Evolutionary conservation across 78 protist genomes (phyloP), one percentile per base, ranked within the genome.

Genomic region (Diacronema lutheri): DNA sequence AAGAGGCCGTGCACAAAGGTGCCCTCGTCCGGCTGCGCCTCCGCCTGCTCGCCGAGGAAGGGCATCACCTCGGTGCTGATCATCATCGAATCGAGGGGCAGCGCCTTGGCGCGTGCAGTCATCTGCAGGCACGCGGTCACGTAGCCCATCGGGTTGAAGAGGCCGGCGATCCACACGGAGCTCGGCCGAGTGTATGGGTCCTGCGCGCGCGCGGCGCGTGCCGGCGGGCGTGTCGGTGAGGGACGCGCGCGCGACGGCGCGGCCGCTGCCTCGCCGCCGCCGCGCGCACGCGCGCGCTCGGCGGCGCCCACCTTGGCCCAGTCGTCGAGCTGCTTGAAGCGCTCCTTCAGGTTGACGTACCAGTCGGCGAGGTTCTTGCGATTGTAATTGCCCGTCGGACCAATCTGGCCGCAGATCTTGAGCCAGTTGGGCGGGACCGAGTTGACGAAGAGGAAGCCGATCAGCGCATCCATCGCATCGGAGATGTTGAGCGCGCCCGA

Each of bases 71-170:
- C 79, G 31, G 89, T 58, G 25, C 60, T 41, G 12, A 92, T 13
- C 33, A 29, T 16, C 94, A 92, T 92, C 46, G 13, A 29, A 37
- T 92, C 95, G 25, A 92, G 81, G 11, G 90, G 86, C 68, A 37
- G 78, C 19, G 16, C 46, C 77, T 90, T 86, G 80, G 38, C 71
- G 57, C 94, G 84, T 10, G 95, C 72, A 16, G 94, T 90, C 56
- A 65, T 50, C 68, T 90, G 93, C 90, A 81, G 73, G 38, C 76
- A 82, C 11, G 94, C 94, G 0, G 92, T 88, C 55, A 91, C 38
- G 85, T 83, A 88, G 29, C 92, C 88, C 86, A 83, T 87, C 60
- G 94, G 92, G 60, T 91, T 91, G 85, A 88, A 91, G 38, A 65
- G 29, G 0, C 92, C 91, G 20, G 88, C 4, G 31, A 91, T 56